Evolutionary conservation across 2,329 filamentous ascomycete species (phyloP), one percentile per base, ranked within the genome.

Genomic region (Neofusicoccum umdonicola): DNA sequence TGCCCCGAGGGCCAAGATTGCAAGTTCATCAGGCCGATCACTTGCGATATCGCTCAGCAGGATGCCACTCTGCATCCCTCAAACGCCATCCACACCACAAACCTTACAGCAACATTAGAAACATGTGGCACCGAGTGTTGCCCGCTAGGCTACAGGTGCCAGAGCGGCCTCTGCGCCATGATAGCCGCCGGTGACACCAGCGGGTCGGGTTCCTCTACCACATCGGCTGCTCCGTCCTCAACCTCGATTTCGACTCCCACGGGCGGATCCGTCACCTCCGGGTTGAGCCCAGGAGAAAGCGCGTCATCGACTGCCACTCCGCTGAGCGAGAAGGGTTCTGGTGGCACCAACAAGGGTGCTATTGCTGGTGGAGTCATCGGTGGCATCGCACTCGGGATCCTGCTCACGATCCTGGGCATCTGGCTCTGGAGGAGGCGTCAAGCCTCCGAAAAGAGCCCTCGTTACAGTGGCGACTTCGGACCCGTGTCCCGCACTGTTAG

Each of bases 91-190:
- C 90, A 92, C 77, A 90, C 90, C 0, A 86, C 85, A 9, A 83
- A 86, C 8, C 84, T 90, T 35, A 64, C 60, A 7, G 64, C 83
- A 9, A 77, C 80, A 11, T 79, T 93, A 13, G 76, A 79, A 1
- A 81, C 77, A 19, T 93, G 90, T 69, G 88, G 84, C 13, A 73
- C 70, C 17, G 75, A 69, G 62, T 93, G 90, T 76, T 93, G 90
- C 72, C 90, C 90, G 0, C 88, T 88, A 74, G 90, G 90, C 2
- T 93, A 89, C 77, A 78, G 80, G 1, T 93, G 90, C 77, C 76
- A 83, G 41, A 61, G 19, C 61, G 78, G 78, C 47, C 74, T 76
- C 57, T 92, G 90, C 70, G 73, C 80, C 11, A 65, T 65, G 54
- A 63, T 60, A n/a, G 42, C 50, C 37, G 15, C 22, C 41, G 17